Percentiles rank a stretch among this genome's conserved stretches.
Conservation (phyloP, 305 asterid species). For the Fraxinus albicans region DNA sequence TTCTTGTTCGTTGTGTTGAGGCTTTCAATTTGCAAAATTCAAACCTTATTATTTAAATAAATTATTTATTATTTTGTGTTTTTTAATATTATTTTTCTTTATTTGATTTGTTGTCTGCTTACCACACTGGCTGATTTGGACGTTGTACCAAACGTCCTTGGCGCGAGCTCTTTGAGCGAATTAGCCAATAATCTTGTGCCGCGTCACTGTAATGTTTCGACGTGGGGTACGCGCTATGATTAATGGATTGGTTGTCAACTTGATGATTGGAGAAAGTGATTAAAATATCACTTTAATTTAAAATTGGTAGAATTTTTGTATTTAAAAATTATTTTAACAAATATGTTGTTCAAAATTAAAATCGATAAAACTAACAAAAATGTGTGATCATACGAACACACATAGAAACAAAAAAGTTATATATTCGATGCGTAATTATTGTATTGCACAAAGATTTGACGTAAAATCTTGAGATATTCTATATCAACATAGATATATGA, state of each 20-base stretch:
- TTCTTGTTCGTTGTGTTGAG: slow-evolving; percentile 2
- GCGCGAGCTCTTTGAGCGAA: slow-evolving; percentile 36
- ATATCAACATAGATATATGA: neutral
- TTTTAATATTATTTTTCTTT: neutral
- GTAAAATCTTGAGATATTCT: neutral
- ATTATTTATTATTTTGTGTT: neutral
- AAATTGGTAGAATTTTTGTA: neutral
- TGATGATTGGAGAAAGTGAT: neutral
- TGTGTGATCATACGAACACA: neutral
- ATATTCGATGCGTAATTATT: neutral
- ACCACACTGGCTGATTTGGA: slow-evolving; percentile 43
- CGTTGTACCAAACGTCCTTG: slow-evolving; percentile 45
- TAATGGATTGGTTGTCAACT: neutral
- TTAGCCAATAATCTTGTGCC: slow-evolving; percentile 31
- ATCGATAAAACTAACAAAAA: neutral
- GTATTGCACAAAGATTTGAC: neutral
- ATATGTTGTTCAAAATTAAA: neutral
- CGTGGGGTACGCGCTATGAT: slow-evolving; percentile 13
- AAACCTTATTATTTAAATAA: slow-evolving; percentile 18
- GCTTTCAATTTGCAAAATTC: slow-evolving; percentile 42
- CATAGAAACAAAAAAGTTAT: neutral
- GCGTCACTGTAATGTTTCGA: slow-evolving; percentile 13
- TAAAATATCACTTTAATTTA: too few relatives aligned
- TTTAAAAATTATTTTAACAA: neutral
- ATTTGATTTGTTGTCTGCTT: slow-evolving; percentile 11